Evolutionary conservation across 2,329 filamentous ascomycete genomes (phyloP), one percentile per base, ranked within the genome.

Genomic region (Cladosporium cucumerinum): DNA sequence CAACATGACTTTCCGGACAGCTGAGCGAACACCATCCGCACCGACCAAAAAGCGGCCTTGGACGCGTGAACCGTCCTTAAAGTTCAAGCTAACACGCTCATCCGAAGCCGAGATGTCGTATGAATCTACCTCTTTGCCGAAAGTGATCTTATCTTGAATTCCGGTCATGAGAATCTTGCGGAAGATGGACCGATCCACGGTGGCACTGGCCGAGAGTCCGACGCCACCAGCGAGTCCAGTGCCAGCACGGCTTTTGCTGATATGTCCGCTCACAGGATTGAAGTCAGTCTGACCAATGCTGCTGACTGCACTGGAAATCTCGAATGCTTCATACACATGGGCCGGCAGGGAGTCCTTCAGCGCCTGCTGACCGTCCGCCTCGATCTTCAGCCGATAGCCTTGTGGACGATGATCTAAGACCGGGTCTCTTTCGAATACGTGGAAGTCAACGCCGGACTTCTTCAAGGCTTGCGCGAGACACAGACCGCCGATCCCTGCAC

Each of bases 1-100:
- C 5, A 73, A 39, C 21, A 67, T 54, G 3, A 68, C 66, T 14
- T 61, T 57, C 14, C 72, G 68, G 4, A 73, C 70, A n/a, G 32
- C 43, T 28, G 72, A 73, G 34, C 66, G 62, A 14, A 66, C 51
- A 2, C 72, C 72, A 62, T 74, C 72, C 6, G 67, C 66, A 2
- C 72, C 72, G 4, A 69, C 65, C 8, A 71, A 25, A 26, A 70
- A 62, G 23, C 65, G 64, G 3, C 68, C 70, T 49, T 34, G 55
- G 28, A 65, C 46, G 11, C 49, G 26, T 14, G 55, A 43, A 25
- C 67, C 69, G 30, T 70, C 66, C 36, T 67, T 65, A 59, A 70
- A 70, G 16, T 61, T 49, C 0, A 66, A 66, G 3, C 57, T 67
- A 2, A 71, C 67, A 16, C 34, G 58, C 8, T 64, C 52, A 21